Base-by-base conservation (phyloP, 2,329 filamentous ascomycete genomes). In the Cladosporium sp. region DNA sequence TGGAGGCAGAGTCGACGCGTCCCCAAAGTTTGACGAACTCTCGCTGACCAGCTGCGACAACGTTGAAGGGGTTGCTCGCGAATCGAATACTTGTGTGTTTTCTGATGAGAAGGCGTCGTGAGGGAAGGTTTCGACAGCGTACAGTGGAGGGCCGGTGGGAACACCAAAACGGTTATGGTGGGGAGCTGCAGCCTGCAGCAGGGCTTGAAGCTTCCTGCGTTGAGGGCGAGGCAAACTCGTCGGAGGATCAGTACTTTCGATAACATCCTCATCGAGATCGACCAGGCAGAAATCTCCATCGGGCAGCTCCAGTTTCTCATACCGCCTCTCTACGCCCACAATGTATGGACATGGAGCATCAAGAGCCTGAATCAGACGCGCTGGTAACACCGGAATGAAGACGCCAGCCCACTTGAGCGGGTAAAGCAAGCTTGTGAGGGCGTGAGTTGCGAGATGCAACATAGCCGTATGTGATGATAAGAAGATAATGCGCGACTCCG, bases 261-360 rank as follows among this genome's bases (percentile, higher is more conserved):
- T 93, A 18, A 89, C 89, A 77, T 99, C 91, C 76, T 91, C 88
- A 77, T 99, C 95, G 60, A 99, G 83, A 77, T 99, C 95, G 39
- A 98, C 93, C 18, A 98, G 83, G 21, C 98, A 93, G 76, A 94
- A 98, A 75, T 98, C 95, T 72, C 98, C 95, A 7, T 97, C 92
- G 0, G 95, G 95, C 49, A 98, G 85, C 71, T 93, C 89, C 56
- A 93, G 86, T 65, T 88, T 88, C 72, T 96, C 92, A 75, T 98
- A 98, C 65, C 93, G 88, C 70, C 93, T 87, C 79, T 99, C 95
- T 65, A 99, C 92, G 58, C 95, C 95, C 51, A 98, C 92, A 70
- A 99, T 97, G 73, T 98, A 99, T 0, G 95, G 95, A 72, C 95
- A 98, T 2, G 94, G 94, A 0, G 94, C 94, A 72, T 98, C 95